Base-by-base conservation (phyloP, 805 yeast genomes). In the Candida ipomoeae region DNA sequence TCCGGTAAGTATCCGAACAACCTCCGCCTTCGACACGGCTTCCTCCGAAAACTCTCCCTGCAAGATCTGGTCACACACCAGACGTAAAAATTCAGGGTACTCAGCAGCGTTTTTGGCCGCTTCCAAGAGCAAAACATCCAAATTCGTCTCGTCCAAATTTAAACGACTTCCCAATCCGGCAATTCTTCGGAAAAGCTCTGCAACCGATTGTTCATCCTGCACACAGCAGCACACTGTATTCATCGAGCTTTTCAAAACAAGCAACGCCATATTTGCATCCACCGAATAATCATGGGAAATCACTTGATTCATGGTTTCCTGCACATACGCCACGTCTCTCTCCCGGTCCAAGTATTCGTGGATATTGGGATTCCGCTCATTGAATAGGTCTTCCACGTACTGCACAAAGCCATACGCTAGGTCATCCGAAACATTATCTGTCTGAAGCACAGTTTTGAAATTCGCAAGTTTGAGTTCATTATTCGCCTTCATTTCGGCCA, bases 341-440 rank as follows among this genome's bases (percentile, higher is more conserved):
- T 71, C 68, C 40, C 57, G 44, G 50, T 70, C 59, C 42, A 62
- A 52, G 58, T 64, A 71, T 53, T 72, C 74, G 52, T 73, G 78
- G 10, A 63, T 60, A n/a, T 51, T 48, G 0, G 75, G 75, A 18
- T 61, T 61, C 3, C 51, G 39, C 6, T 63, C 62, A 6, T 49
- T 51, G 52, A 61, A 72, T 17, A 71, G 48, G 6, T 54, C 46
- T 40, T 71, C 73, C 11, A 71, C 53, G 48, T 69, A 65, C 11
- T 37, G 37, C 14, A 66, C 62, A 44, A 62, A 62, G 7, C 47
- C 29, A 4, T 29, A 10, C 46, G 56, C 64, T 35, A 68, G 62
- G 14, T 41, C 50, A 20, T 60, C 65, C 46, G 60, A 61, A 13
- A 70, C 31, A 5, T 23, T n/a, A 8, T 43, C 44, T 8, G 46